These are phyloP conservation scores for Leccinum incarnatum DNA, from an alignment of 768 basidiomycete genomes.

Conservation along the genomic window DNA sequence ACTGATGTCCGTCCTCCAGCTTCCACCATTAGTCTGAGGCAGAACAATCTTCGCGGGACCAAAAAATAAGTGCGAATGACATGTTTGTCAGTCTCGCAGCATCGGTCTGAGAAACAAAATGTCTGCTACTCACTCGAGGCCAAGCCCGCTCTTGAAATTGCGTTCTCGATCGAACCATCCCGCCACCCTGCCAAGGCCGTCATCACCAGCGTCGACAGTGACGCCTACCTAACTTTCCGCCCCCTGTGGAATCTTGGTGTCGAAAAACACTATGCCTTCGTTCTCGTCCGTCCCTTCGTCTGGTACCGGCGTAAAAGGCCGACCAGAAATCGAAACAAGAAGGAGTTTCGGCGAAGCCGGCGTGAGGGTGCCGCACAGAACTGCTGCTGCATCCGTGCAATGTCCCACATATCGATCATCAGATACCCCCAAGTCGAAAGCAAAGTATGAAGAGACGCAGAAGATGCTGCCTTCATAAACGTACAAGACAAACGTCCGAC, in stretches of 20 bases:
- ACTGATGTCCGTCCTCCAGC: constrained; percentile 37
- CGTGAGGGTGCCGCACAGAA: constrained; percentile 38
- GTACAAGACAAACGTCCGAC: constrained; percentile 48
- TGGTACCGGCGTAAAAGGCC: constrained; percentile 34
- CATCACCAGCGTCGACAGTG: constrained; percentile 41
- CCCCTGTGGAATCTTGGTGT: constrained; percentile 40
- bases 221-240: constrained; percentile 50
- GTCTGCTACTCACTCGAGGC: constrained; percentile 39
- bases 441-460: constrained; percentile 48
- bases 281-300: constrained; percentile 71
- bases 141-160: constrained; percentile 32
- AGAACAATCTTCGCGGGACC: constrained; percentile 34
- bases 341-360: constrained; percentile 51
- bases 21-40: constrained; percentile 23
- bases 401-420: constrained; percentile 44
- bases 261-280: constrained; percentile 67
- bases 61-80: constrained; percentile 39
- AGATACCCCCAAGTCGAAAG: constrained; percentile 43
- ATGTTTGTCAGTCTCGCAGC: constrained; percentile 7
- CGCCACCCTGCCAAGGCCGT: constrained; percentile 57
- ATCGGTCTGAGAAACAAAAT: not conserved
- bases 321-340: constrained; percentile 58
- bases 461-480: constrained; percentile 58
- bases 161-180: constrained; percentile 41
- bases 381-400: constrained; percentile 13